Base-by-base conservation (phyloP, 306 rosid species). In the Carpinus viminea region DNA sequence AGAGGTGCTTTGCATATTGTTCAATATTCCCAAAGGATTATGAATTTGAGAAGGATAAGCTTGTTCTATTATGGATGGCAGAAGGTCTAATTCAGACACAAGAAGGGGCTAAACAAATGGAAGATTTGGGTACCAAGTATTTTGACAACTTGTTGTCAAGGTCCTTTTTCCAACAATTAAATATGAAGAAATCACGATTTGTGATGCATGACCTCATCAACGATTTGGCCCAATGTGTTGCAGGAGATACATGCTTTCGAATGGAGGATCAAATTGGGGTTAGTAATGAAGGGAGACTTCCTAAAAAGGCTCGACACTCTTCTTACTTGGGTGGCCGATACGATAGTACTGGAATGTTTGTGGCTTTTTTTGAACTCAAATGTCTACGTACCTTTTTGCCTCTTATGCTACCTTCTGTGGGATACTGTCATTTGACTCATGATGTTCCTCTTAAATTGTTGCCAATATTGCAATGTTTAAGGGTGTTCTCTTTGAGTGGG, bases 341-440 rank as follows among this genome's bases (percentile, higher is more conserved):
- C 16, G 70, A 64, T 64, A 5, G 45, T 0, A 7, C 20, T 31
- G 2, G 2, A 7, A 64, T 7, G 21, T 34, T 64, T 7, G 12
- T 15, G 70, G 46, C 20, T 31, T 15, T 31, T 31, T 15, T 20
- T 15, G 12, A 55, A 31, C 0, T 64, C 20, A 31, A 0, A 64
- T 1, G 97, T 92, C 41, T 94, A 82, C 82, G 98, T 96, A 47
- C 98, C 95, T 72, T 92, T 26, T 82, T 94, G 77, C 79, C 70
- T 34, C 70, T 64, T 7, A 6, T 77, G 18, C 5, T 77, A n/a
- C n/a, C n/a, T n/a, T n/a, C n/a, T n/a, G n/a, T n/a, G n/a, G n/a
- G n/a, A n/a, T n/a, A n/a, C n/a, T n/a, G n/a, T n/a, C n/a, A n/a
- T n/a, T n/a, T n/a, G 26, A 24, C 26, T 24, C 26, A 24, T 24